Percentiles rank a stretch among this genome's conserved stretches.
Evolutionary conservation across 768 basidiomycete genomes (phyloP).

Genomic region (Termitomyces sp.): DNA sequence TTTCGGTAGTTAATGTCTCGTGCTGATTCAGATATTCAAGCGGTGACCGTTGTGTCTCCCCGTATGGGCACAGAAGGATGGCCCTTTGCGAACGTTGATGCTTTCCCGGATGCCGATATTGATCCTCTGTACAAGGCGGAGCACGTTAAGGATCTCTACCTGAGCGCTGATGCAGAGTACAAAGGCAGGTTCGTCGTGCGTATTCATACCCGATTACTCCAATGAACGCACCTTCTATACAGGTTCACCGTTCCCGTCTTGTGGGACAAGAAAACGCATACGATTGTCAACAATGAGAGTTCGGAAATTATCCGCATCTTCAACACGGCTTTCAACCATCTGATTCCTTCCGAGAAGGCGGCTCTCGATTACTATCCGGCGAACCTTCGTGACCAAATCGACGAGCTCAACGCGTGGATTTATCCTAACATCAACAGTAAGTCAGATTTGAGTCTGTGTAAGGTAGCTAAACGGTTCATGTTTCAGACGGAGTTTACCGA

Average conservation of each 20-base stretch:
- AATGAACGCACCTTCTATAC: not conserved
- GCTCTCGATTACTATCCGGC: constrained; percentile 78
- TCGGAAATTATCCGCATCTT: constrained; percentile 94
- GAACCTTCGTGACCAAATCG: constrained; percentile 70
- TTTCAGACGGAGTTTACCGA: constrained; percentile 83
- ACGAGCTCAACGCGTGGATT: constrained; percentile 82
- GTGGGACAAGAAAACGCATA: constrained; percentile 87
- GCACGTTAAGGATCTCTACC: constrained; percentile 85
- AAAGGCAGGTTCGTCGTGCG: constrained; percentile 50
- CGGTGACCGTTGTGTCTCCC: constrained; percentile 81
- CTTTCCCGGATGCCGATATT: constrained; percentile 68
- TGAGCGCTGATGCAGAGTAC: constrained; percentile 72
- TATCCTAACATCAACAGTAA: constrained; percentile 83
- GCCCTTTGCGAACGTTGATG: constrained; percentile 75
- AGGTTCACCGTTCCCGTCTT: constrained; percentile 88
- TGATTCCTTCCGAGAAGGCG: constrained; percentile 65
- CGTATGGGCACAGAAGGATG: constrained; percentile 83
- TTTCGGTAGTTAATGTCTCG: constrained; percentile 4
- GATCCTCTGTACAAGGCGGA: constrained; percentile 71
- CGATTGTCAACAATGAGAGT: constrained; percentile 95
- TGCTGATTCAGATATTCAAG: constrained; percentile 34
- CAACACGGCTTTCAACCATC: constrained; percentile 80
- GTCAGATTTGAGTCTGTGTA: constrained; percentile 22
- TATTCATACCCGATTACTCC: not conserved
- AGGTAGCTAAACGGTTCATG: not conserved